phyloP scores from a whole-genome alignment of 1,284 basidiomycete species.

The Phylloboletellus chloephorus region DNA sequence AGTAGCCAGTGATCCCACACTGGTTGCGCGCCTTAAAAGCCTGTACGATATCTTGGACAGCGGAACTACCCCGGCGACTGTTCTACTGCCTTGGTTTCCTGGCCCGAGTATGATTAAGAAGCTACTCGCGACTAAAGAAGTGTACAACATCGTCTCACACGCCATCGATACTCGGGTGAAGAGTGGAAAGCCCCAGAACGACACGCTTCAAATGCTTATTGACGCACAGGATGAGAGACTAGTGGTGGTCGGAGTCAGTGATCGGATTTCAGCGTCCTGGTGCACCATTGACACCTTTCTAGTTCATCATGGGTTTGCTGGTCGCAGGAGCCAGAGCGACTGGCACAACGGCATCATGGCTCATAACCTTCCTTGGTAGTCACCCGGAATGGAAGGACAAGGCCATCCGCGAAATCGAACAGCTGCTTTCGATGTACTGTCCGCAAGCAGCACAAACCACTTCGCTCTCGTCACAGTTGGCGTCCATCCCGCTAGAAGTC shows the following conservation, averaged over 20 bases:
- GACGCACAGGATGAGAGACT: constrained; percentile 61
- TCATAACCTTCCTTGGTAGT: constrained; percentile 61
- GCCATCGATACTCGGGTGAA: constrained; percentile 51
- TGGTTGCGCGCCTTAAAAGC: constrained; percentile 53
- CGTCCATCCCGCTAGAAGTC: constrained; percentile 56
- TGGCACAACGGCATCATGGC: constrained; percentile 71
- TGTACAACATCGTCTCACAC: constrained; percentile 59
- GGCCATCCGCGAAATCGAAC: constrained; percentile 54
- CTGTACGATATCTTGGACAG: constrained; percentile 62
- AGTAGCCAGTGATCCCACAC: constrained; percentile 55
- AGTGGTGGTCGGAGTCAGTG: constrained; percentile 60
- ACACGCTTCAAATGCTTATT: constrained; percentile 66
- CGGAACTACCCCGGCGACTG: constrained; percentile 63
- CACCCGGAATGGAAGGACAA: constrained; percentile 57
- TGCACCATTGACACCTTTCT: constrained; percentile 18
- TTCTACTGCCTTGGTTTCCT: constrained; percentile 69
- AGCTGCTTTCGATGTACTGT: constrained; percentile 50
- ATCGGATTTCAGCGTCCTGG: constrained; percentile 19
- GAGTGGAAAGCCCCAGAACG: constrained; percentile 51
- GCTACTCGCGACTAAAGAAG: constrained; percentile 62
- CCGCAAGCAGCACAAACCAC: constrained; percentile 12
- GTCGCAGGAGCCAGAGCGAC: constrained; percentile 72
- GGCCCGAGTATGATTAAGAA: constrained; percentile 63
- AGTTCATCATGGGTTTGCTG: constrained; percentile 76
- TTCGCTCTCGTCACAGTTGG: constrained; percentile 45